Evolutionary conservation across 2,329 filamentous ascomycete species (phyloP).

Genomic region (Fusarium kyushuense): DNA sequence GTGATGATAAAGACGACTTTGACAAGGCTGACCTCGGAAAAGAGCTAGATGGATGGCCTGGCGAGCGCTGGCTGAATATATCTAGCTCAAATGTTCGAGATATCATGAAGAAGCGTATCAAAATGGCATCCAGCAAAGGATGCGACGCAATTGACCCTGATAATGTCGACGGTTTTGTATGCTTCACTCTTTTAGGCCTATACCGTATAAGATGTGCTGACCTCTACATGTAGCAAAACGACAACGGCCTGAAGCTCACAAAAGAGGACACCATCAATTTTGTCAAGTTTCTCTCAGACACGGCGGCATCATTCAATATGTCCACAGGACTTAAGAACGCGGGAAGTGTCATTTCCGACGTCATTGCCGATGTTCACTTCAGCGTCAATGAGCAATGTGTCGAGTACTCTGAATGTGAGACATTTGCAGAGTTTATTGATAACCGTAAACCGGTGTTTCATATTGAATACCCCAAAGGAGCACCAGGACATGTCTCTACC

Average conservation of each 20-base stretch:
- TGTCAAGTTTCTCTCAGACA: conserved; percentile 68
- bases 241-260: conserved; percentile 72
- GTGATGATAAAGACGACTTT: conserved; percentile 69
- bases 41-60: conserved; percentile 71
- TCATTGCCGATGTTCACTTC: conserved; percentile 66
- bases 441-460: conserved; percentile 76
- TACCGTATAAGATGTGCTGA: too few species aligned
- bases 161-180: conserved; percentile 78
- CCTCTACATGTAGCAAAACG: too few species aligned
- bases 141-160: conserved; percentile 68
- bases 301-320: conserved; percentile 66
- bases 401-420: conserved; percentile 68
- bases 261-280: conserved; percentile 67
- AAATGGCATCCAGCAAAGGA: conserved; percentile 69
- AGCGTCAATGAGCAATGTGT: conserved; percentile 77
- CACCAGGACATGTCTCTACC: conserved; percentile 50
- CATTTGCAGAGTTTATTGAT: conserved; percentile 67
- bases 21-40: conserved; percentile 66
- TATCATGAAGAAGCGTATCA: conserved; percentile 73
- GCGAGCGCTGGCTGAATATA: conserved; percentile 74
- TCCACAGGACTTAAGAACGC: conserved; percentile 77
- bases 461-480: conserved; percentile 74
- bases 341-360: conserved; percentile 64
- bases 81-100: conserved; percentile 66
- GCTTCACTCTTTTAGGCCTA: too few species aligned